phyloP scores from a whole-genome alignment of 2,329 filamentous ascomycete species.

The Pyricularia sp. region DNA sequence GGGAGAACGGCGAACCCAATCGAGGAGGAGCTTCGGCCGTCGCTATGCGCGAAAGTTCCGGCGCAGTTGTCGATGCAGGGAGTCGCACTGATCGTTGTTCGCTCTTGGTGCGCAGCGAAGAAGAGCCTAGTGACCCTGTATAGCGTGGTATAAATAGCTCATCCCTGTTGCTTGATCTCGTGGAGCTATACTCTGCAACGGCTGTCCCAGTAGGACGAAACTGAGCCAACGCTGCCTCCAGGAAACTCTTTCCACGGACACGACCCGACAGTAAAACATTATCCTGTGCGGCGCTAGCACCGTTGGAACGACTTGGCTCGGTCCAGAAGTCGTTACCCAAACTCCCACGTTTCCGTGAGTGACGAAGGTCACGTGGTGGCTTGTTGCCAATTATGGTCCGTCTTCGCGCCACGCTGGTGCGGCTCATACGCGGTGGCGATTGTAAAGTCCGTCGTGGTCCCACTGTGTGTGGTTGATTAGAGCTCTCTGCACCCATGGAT shows the following conservation, averaged over 20 bases:
- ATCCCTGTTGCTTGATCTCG: slow-evolving; percentile 21
- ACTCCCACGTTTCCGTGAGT: slow-evolving; percentile 37
- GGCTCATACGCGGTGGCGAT: slow-evolving; percentile 45
- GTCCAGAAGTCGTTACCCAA: slow-evolving; percentile 45
- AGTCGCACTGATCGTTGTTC: background rate
- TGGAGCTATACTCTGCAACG: slow-evolving; percentile 24
- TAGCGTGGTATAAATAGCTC: slow-evolving; percentile 30
- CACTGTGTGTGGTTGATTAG: slow-evolving; percentile 34
- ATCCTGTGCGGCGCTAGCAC: background rate
- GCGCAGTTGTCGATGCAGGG: background rate
- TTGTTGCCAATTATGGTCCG: slow-evolving; percentile 12
- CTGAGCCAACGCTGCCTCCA: slow-evolving; percentile 9
- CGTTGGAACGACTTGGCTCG: slow-evolving; percentile 22
- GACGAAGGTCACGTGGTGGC: slow-evolving; percentile 30
- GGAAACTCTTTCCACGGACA: background rate
- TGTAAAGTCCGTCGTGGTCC: slow-evolving; percentile 40
- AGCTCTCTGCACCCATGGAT: background rate
- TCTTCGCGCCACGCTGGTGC: slow-evolving; percentile 39
- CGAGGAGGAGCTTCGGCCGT: slow-evolving; percentile 24
- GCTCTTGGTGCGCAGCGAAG: background rate
- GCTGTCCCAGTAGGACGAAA: background rate
- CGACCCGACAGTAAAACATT: background rate
- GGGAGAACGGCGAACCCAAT: slow-evolving; percentile 51
- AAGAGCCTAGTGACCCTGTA: slow-evolving; percentile 14
- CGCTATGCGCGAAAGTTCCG: background rate